A percentile compares a stretch with the other conserved stretches of the same genome.
Conservation (phyloP, 345 rosid species). For the Turnera subulata region DNA sequence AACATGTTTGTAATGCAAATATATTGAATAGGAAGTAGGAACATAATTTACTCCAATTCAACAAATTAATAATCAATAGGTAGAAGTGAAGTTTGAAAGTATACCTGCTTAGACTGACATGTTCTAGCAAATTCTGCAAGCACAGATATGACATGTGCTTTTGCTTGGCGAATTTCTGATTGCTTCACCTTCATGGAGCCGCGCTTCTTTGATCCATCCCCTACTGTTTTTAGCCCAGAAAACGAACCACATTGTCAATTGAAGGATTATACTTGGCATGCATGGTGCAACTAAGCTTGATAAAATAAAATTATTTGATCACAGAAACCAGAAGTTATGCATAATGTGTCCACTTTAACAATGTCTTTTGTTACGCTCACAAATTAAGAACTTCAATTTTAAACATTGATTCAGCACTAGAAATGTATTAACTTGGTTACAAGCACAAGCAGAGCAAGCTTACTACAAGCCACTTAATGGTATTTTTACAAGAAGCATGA, state of each 20-base stretch:
- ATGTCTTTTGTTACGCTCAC: background rate
- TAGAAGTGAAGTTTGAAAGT: background rate
- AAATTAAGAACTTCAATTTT: no score
- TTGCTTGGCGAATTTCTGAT: constrained; percentile 57
- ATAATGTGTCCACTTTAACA: background rate
- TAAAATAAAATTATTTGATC: no score
- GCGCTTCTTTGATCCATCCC: constrained; percentile 43
- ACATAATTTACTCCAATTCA: background rate
- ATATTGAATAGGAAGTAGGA: no score
- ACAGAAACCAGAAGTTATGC: background rate
- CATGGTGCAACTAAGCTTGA: no score
- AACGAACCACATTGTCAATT: no score
- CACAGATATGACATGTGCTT: constrained; percentile 79
- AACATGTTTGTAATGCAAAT: no score
- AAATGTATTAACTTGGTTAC: no score
- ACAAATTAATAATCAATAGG: background rate
- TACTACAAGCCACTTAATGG: no score
- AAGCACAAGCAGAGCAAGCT: no score
- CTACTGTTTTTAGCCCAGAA: constrained; percentile 37
- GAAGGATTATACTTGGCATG: no score
- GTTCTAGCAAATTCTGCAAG: constrained; percentile 64
- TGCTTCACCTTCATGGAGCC: constrained; percentile 33
- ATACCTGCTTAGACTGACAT: constrained; percentile 62
- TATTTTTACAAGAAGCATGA: background rate
- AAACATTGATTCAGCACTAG: no score